Base-by-base conservation (phyloP, 2,329 filamentous ascomycete species). In the Penicillium paneum region DNA sequence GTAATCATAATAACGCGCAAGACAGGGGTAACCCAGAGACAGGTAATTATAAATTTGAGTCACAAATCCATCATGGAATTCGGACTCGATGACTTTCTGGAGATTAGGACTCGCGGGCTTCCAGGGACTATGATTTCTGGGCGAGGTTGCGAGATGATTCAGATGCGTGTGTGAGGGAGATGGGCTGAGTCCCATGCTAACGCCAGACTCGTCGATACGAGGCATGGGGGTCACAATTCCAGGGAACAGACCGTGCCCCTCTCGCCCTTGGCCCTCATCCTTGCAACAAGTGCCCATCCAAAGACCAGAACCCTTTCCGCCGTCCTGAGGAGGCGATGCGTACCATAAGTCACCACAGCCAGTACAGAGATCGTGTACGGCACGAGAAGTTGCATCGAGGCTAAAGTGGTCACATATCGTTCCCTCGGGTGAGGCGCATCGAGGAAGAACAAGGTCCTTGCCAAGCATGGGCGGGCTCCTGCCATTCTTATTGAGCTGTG, bases 11-110 rank as follows among this genome's bases (percentile, higher is more conserved):
- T 84, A 82, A 21, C 88, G 84, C 11, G 92, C 93, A 66, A 91
- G 85, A 32, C 90, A 87, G 3, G 93, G 92, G 71, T 97, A 97
- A 5, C 93, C 93, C 5, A 97, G 81, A 0, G 91, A 96, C 15
- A 97, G 81, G 72, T 97, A 97, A 72, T 97, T 97, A 80, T 95
- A 97, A 8, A 97, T 92, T 73, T 97, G 93, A 0, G 92, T 96
- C 52, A 97, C 85, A 70, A 97, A 96, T 3, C 79, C 79, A 69
- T 96, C 90, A 57, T 87, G 80, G 66, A 94, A 96, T 71, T 96
- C 91, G 31, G 75, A 70, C 28, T 80, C 74, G 39, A 85, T 79
- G 11, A 75, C 68, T 76, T 74, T 70, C 58, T 81, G 77, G 41
- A 63, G 41, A 32, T 63, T 50, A 8, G 45, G 45, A 24, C 40